Conservation (phyloP, 495 filamentous ascomycete species). For the Poronia punctata region DNA sequence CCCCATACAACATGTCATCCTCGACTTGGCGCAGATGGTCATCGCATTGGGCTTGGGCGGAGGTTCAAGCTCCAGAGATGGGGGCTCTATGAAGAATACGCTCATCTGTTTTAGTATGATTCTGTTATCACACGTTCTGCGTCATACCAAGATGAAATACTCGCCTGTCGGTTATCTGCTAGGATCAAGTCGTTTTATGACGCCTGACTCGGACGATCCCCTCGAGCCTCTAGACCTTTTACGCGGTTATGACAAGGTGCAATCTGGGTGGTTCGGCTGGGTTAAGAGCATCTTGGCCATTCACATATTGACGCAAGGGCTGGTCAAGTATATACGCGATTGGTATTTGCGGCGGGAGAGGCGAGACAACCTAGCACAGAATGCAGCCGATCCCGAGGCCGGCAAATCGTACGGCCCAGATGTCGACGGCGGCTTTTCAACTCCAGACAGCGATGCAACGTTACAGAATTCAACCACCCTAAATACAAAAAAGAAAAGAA, state of each 20-base stretch:
- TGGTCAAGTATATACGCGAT: conserved; percentile 55
- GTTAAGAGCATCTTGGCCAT: conserved; percentile 63
- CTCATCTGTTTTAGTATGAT: conserved; percentile 77
- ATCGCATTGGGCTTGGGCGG: conserved; percentile 91
- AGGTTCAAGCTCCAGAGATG: conserved; percentile 69
- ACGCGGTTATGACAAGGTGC: conserved; percentile 35
- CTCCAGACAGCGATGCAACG: conserved; percentile 39
- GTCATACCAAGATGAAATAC: conserved; percentile 45
- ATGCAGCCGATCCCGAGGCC: conserved; percentile 39
- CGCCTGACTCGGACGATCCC: conserved; percentile 32
- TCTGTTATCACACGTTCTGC: conserved; percentile 58
- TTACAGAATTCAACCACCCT: conserved; percentile 27
- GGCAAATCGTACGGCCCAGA: conserved; percentile 38
- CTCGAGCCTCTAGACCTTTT: conserved; percentile 33
- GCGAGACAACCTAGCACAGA: conserved; percentile 38
- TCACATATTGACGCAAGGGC: conserved; percentile 82
- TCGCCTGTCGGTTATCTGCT: conserved; percentile 35
- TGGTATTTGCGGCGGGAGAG: conserved; percentile 51
- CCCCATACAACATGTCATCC: conserved; percentile 76
- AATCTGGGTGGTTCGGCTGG: conserved; percentile 44
- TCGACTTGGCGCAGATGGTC: conserved; percentile 94
- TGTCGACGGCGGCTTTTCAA: conserved; percentile 33
- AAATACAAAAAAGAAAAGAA: conserved; percentile 72
- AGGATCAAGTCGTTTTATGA: conserved; percentile 35
- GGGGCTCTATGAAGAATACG: conserved; percentile 58